Percentiles rank a stretch among this genome's conserved stretches.
Evolutionary conservation across 2,329 filamentous ascomycete genomes (phyloP).

Genomic region (Penicillium sclerotigenum): DNA sequence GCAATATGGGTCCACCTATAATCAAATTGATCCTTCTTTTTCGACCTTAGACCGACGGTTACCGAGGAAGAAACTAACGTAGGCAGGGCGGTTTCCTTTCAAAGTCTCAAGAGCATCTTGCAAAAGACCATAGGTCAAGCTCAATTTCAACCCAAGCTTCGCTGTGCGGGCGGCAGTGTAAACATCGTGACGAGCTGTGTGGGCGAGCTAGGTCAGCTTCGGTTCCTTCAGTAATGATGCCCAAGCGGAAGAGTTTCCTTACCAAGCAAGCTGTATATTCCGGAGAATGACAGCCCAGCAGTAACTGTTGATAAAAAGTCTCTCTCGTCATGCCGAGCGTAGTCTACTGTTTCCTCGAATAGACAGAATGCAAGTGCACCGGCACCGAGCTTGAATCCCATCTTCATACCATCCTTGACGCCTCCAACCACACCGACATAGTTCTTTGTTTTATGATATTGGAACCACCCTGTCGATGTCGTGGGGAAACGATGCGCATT

Average conservation of each 20-base stretch:
- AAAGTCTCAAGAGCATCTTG: conserved; percentile 71
- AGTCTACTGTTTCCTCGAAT: conserved; percentile 82
- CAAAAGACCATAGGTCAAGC: conserved; percentile 72
- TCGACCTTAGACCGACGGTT: conserved; percentile 33
- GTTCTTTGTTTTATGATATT: conserved; percentile 99
- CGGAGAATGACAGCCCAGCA: conserved; percentile 79
- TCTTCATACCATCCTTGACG: conserved; percentile 71
- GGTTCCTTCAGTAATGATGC: neutral
- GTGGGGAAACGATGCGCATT: conserved; percentile 91
- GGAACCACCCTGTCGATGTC: conserved; percentile 82
- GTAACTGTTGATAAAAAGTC: conserved; percentile 79
- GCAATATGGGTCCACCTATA: neutral
- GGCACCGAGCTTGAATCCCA: conserved; percentile 66
- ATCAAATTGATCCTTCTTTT: conserved; percentile 21
- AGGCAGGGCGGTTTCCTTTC: conserved; percentile 70
- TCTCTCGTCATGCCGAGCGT: conserved; percentile 54
- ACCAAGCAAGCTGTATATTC: conserved; percentile 84
- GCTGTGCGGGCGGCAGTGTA: conserved; percentile 74
- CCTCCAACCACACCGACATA: conserved; percentile 79
- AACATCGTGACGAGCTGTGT: conserved; percentile 71
- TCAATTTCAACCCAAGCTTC: conserved; percentile 73
- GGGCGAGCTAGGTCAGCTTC: conserved; percentile 12
- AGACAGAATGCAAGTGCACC: conserved; percentile 75
- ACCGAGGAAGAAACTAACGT: conserved; percentile 65
- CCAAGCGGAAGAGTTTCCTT: conserved; percentile 37